A percentile compares a stretch with the other conserved stretches of the same genome.
Evolutionary conservation across 2,329 filamentous ascomycete species (phyloP).

Genomic region (Calonectria naviculata): DNA sequence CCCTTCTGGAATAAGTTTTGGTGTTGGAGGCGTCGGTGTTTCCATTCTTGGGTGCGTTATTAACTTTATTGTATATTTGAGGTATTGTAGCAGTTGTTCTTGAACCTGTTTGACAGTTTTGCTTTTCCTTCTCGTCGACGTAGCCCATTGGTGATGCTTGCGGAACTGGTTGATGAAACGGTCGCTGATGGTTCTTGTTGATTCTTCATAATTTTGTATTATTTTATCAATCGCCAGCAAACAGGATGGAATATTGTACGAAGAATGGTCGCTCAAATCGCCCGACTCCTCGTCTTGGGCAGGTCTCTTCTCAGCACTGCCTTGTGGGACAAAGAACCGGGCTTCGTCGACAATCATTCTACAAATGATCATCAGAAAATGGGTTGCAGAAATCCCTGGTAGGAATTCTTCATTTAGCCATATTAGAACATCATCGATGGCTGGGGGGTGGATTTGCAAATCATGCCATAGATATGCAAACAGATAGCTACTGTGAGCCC

Average conservation of each 20-base stretch:
- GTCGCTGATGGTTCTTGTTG: background rate
- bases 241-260: background rate
- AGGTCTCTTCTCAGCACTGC: background rate
- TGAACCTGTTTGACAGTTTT: background rate
- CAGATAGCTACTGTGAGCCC: background rate
- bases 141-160: background rate
- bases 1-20: background rate
- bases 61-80: background rate
- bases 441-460: background rate
- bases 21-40: background rate
- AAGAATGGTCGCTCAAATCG: background rate
- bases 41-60: background rate
- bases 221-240: background rate
- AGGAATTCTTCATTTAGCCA: background rate
- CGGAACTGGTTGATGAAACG: background rate
- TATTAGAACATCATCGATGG: background rate
- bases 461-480: constrained; percentile 4
- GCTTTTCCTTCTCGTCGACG: background rate
- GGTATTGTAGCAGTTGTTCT: background rate
- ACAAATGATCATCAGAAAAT: constrained; percentile 12
- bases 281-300: background rate
- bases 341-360: constrained; percentile 2
- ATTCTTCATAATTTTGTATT: background rate
- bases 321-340: background rate
- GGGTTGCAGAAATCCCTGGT: background rate